Evolutionary conservation across 2,329 filamentous ascomycete genomes (phyloP), one percentile per base, ranked within the genome.

Genomic region (Berkeleyomyces basicola): DNA sequence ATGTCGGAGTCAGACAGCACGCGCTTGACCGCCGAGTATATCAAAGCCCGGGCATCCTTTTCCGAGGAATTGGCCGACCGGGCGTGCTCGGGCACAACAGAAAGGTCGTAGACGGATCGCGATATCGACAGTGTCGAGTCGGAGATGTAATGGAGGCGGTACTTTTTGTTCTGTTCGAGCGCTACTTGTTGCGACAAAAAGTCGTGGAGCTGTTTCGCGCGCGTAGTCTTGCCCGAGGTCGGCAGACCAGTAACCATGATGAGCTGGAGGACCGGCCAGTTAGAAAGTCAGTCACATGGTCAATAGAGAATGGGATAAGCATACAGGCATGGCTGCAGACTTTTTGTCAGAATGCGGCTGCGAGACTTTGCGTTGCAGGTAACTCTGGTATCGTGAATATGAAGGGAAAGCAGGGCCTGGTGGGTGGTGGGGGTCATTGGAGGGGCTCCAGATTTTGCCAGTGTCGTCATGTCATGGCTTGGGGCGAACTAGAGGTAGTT

Each of bases 21-120:
- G 51, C 88, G 80, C 77, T 92, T 92, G 55, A 92, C 85, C 65
- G 88, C 87, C 65, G 81, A 88, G 71, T 87, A 89, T 62, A 89
- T 78, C 49, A 83, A 79, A 1, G 88, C 88, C 36, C 88, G 82
- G 1, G 88, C 88, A 74, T 92, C 86, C 72, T 95, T 95, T 70
- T 95, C 88, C 1, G 84, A 80, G 36, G 82, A 80, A 68, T 87
- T 87, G 64, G 87, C 87, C 36, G 85, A 86, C 65, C 86, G 82
- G 42, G 80, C 79, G 69, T 86, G 82, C 3, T 77, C 78, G 2
- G 79, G 78, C 31, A 83, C 73, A 23, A 72, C 71, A 2, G 71
- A 69, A 47, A 86, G 78, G 69, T 86, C 82, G 76, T 92, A 92
- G 49, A 88, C 87, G 63, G 78, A 70, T 65, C 87, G 85, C 2